Evolutionary conservation across 345 rosid species (phyloP), one percentile per base, ranked within the genome.

Genomic region (Draba incana): DNA sequence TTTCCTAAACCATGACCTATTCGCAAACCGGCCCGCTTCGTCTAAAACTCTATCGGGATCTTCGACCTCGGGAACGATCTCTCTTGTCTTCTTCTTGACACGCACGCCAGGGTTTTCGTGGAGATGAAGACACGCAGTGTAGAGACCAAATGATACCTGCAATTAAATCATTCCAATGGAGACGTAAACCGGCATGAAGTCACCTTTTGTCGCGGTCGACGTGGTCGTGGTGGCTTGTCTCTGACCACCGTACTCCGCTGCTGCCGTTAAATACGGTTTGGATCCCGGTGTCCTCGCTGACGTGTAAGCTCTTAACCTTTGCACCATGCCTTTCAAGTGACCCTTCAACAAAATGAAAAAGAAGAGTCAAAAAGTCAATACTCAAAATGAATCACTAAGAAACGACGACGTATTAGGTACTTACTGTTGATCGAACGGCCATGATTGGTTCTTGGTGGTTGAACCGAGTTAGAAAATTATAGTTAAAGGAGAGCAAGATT

Each of bases 1-100:
- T 58, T 87, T 91, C 78, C 96, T 82, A 58, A 88, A 87, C 66
- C 86, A 80, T 0, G 98, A 89, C 56, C 75, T 83, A 33, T 78
- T 79, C 1, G 72, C 2, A 1, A 85, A 82, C 72, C 57, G 75
- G 0, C 77, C 80, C 0, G 87, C 77, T 46, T 87, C 88, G 2
- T 81, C 61, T 38, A 81, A 33, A 30, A 84, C 83, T 12, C 30
- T 56, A 0, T 88, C 95, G 0, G 97, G 96, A 16, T 87, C 84
- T 28, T 75, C 85, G 15, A 91, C 75, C 74, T 94, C 99, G 0
- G 88, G 88, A 5, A 91, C n/a, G 0, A 68, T 88, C 86, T 83
- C 95, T 41, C 97, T 77, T 5, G 10, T 62, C 85, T 84, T 85
- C 90, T 86, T 94, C 73, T 47, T 84, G 50, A 84, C 82, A 2